Evolutionary conservation across 2,329 filamentous ascomycete species (phyloP).

Genomic region (Aspergillus texensis): DNA sequence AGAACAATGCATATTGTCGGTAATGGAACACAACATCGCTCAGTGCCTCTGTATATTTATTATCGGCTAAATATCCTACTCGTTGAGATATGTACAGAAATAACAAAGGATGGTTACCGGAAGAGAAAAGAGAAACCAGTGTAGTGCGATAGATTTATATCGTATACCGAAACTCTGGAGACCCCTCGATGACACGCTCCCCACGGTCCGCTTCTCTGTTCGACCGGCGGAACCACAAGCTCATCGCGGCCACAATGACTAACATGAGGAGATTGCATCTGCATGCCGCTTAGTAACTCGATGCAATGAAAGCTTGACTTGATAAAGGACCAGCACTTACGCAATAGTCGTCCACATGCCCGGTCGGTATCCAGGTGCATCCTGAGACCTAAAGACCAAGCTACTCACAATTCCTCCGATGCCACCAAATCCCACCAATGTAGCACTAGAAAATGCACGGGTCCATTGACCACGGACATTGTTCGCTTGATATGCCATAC

Average conservation of each 20-base stretch:
- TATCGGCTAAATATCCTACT: background rate
- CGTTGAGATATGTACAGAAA: background rate
- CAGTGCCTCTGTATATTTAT: background rate
- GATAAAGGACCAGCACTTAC: slow-evolving; percentile 21
- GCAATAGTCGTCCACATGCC: slow-evolving; percentile 35
- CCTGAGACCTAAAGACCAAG: slow-evolving; percentile 64
- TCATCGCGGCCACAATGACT: slow-evolving; percentile 30
- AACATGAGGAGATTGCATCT: slow-evolving; percentile 40
- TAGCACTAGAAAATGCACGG: slow-evolving; percentile 75
- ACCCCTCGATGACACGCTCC: slow-evolving; percentile 38
- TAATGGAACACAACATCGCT: background rate
- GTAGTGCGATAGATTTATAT: background rate
- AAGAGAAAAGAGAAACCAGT: background rate
- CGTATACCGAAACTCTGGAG: slow-evolving; percentile 43
- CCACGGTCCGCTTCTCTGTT: slow-evolving; percentile 40
- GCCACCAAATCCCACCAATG: slow-evolving; percentile 73
- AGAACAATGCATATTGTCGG: background rate
- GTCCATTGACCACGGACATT: slow-evolving; percentile 90
- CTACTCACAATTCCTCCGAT: slow-evolving; percentile 76
- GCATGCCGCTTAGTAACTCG: slow-evolving; percentile 5
- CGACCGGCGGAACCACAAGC: slow-evolving; percentile 32
- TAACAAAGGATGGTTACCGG: background rate
- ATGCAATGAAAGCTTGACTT: background rate
- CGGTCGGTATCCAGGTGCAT: slow-evolving; percentile 36
- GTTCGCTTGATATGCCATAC: slow-evolving; percentile 82